These are phyloP conservation scores for Didymella glomerata DNA, from an alignment of 2,329 filamentous ascomycete species.

Conservation along the genomic window DNA sequence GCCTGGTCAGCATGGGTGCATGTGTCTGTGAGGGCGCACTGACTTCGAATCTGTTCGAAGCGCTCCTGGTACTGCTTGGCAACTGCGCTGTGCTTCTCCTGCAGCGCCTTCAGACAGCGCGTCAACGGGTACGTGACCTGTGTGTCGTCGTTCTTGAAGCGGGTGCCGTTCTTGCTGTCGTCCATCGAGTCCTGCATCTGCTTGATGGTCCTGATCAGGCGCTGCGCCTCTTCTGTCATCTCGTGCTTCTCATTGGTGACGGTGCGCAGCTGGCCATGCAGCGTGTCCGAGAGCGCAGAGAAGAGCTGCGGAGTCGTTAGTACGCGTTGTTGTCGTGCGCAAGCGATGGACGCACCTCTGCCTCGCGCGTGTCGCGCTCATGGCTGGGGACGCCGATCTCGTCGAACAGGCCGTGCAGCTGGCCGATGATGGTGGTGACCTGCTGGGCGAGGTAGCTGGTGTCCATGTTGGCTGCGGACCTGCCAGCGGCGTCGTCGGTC, in stretches of 20 bases:
- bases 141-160: slow-evolving; percentile 74
- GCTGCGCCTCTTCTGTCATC: slow-evolving; percentile 87
- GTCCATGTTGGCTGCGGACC: slow-evolving; percentile 70
- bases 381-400: slow-evolving; percentile 95
- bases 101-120: slow-evolving; percentile 79
- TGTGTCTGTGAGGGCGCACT: slow-evolving; percentile 42
- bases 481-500: slow-evolving; percentile 43
- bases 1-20: slow-evolving; percentile 25
- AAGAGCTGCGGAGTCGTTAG: slow-evolving; percentile 72
- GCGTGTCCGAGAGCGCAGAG: slow-evolving; percentile 85
- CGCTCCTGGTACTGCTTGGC: slow-evolving; percentile 86
- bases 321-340: neutral
- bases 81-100: slow-evolving; percentile 85
- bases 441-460: slow-evolving; percentile 92
- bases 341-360: slow-evolving; percentile 69
- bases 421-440: slow-evolving; percentile 91
- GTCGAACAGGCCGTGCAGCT: slow-evolving; percentile 94
- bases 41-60: slow-evolving; percentile 95
- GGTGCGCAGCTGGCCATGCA: slow-evolving; percentile 86
- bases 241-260: slow-evolving; percentile 90
- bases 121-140: slow-evolving; percentile 84
- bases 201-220: slow-evolving; percentile 82
- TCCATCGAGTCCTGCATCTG: slow-evolving; percentile 94
- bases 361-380: slow-evolving; percentile 88
- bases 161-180: slow-evolving; percentile 71